Evolutionary conservation across 1,284 basidiomycete species (phyloP).

Genomic region (Malassezia furfur): DNA sequence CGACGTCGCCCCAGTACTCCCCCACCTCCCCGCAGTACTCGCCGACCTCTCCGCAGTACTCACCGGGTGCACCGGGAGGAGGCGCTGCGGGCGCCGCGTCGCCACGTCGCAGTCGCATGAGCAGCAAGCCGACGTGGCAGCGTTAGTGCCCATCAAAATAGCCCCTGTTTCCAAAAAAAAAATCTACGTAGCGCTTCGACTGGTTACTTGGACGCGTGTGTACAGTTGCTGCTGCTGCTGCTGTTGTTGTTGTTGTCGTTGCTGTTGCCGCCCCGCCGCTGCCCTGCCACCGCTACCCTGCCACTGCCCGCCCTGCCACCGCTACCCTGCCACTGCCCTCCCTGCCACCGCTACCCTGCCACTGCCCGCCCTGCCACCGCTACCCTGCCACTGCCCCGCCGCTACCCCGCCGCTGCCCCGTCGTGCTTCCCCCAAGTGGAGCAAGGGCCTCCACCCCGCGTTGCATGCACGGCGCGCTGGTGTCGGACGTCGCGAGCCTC

Average conservation of each 20-base stretch:
- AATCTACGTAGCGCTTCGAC: background rate
- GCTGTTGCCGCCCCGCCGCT: too few species aligned
- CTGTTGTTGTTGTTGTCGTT: too few species aligned
- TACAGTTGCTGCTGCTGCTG: too few species aligned
- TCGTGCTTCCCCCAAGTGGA: too few species aligned
- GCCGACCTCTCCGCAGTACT: conserved; percentile 32
- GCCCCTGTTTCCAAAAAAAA: background rate
- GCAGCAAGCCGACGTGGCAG: conserved; percentile 39
- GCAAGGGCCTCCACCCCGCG: too few species aligned
- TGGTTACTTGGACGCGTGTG: too few species aligned
- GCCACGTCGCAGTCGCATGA: conserved; percentile 37
- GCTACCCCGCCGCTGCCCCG: background rate
- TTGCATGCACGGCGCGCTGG: background rate
- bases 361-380: too few species aligned
- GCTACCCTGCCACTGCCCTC: too few species aligned
- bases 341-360: too few species aligned
- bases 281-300: too few species aligned
- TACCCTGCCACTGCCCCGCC: too few species aligned
- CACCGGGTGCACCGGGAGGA: conserved; percentile 10
- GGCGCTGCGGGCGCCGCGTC: conserved; percentile 29
- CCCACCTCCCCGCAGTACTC: conserved; percentile 60
- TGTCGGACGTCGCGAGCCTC: conserved; percentile 1
- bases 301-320: too few species aligned
- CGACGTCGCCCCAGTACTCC: conserved; percentile 52
- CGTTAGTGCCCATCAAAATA: conserved; percentile 13